Evolutionary conservation across 225 moss, liverwort and hornwort genomes (phyloP).

Genomic region (Marchantia paleacea): DNA sequence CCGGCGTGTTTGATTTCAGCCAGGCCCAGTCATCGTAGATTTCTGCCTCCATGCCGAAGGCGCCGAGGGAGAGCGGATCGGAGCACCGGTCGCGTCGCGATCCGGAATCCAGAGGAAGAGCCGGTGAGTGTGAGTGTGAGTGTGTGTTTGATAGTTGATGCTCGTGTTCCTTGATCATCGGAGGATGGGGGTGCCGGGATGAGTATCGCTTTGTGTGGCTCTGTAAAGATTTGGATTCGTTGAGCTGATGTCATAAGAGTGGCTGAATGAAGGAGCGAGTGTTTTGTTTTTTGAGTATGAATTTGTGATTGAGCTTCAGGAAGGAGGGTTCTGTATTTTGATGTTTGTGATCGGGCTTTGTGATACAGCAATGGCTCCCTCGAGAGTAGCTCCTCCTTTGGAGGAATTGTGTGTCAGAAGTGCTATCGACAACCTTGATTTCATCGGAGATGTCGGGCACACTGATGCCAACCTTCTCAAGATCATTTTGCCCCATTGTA

Average conservation of each 20-base stretch:
- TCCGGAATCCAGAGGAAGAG: neutral
- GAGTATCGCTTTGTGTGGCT: too few relatives aligned
- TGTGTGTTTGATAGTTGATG: neutral
- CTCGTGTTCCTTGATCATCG: neutral
- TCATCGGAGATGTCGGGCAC: slow-evolving; percentile 77
- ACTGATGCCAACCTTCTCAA: slow-evolving; percentile 59
- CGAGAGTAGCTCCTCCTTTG: slow-evolving; percentile 26
- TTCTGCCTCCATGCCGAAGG: slow-evolving; percentile 19
- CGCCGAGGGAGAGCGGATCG: neutral
- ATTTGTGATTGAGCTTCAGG: neutral
- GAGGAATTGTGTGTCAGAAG: slow-evolving; percentile 77
- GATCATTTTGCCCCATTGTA: slow-evolving; percentile 83
- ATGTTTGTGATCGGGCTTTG: neutral
- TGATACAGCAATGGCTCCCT: neutral
- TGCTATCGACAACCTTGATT: slow-evolving; percentile 82
- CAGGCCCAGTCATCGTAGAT: neutral
- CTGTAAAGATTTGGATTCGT: neutral
- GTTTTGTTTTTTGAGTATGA: neutral
- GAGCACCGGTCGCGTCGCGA: slow-evolving; percentile 1
- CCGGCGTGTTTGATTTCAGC: too few relatives aligned
- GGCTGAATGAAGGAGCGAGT: neutral
- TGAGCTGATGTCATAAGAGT: neutral
- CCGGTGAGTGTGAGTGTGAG: neutral
- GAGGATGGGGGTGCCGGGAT: neutral
- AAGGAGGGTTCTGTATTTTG: neutral